Evolutionary conservation across 768 basidiomycete genomes (phyloP).

Genomic region (Dentipellis fragilis): DNA sequence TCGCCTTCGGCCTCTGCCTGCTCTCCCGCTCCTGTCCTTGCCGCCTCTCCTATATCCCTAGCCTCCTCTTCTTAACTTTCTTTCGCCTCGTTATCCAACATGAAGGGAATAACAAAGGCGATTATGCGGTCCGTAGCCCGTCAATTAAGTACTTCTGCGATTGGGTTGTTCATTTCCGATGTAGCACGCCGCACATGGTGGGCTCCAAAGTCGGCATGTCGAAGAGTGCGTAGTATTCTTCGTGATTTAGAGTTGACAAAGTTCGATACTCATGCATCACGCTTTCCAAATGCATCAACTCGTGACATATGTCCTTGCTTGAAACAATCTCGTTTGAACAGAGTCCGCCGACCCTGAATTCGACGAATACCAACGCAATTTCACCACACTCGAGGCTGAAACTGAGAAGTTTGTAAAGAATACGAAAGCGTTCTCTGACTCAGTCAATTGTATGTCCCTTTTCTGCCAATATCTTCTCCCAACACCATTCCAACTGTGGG

Average conservation of each 20-base stretch:
- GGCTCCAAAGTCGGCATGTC: constrained; percentile 83
- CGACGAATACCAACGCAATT: constrained; percentile 77
- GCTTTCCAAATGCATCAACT: background rate
- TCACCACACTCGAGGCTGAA: constrained; percentile 64
- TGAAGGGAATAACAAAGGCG: constrained; percentile 77
- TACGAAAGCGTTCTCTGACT: constrained; percentile 76
- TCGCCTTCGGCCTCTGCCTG: no score
- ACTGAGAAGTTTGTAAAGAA: constrained; percentile 91
- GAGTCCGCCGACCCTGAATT: constrained; percentile 85
- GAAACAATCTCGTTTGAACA: constrained; percentile 12
- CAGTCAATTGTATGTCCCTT: constrained; percentile 47
- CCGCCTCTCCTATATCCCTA: background rate
- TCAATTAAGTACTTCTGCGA: no score
- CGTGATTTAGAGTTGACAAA: background rate
- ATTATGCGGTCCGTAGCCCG: constrained; percentile 50
- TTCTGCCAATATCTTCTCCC: background rate
- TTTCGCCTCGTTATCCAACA: background rate
- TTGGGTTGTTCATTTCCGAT: constrained; percentile 4
- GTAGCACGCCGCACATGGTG: constrained; percentile 84
- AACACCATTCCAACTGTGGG: background rate
- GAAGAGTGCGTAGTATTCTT: constrained; percentile 53
- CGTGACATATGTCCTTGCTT: background rate
- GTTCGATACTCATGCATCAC: constrained; percentile 1
- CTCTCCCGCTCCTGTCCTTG: background rate
- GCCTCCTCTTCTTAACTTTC: background rate